Evolutionary conservation across 2,329 filamentous ascomycete species (phyloP).

Genomic region (Cercospora brassicicola): DNA sequence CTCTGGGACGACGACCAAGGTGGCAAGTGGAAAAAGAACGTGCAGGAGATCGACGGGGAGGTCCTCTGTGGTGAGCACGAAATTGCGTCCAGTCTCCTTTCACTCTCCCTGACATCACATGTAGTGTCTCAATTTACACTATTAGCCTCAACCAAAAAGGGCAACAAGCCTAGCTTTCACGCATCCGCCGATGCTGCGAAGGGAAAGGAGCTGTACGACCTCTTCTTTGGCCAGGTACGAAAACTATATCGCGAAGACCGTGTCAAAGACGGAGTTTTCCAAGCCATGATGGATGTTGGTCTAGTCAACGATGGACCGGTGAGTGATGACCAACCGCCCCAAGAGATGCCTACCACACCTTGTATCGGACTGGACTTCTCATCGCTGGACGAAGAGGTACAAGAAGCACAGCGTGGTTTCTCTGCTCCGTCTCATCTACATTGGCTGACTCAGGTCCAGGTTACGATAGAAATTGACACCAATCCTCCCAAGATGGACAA

Average conservation of each 20-base stretch:
- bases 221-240: constrained; percentile 76
- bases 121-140: constrained; percentile 95
- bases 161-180: constrained; percentile 93
- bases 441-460: constrained; percentile 38
- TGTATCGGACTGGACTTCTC: constrained; percentile 50
- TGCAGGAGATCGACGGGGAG: constrained; percentile 85
- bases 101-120: constrained; percentile 15
- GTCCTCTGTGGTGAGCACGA: constrained; percentile 77
- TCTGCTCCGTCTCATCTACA: neutral
- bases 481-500: constrained; percentile 46
- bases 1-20: constrained; percentile 85
- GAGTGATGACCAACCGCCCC: constrained; percentile 44
- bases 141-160: constrained; percentile 89
- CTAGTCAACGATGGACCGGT: constrained; percentile 82
- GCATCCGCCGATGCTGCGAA: constrained; percentile 76
- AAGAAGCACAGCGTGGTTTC: constrained; percentile 21
- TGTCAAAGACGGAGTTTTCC: constrained; percentile 94
- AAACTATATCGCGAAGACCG: constrained; percentile 68
- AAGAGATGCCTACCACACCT: constrained; percentile 18
- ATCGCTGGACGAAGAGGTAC: constrained; percentile 59
- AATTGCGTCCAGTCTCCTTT: neutral
- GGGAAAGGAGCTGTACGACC: constrained; percentile 77
- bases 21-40: constrained; percentile 84
- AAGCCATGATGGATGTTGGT: constrained; percentile 98
- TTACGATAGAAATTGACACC: constrained; percentile 52